These are phyloP conservation scores for Penicillium sp. DNA, from an alignment of 2,329 filamentous ascomycete species.

Conservation along the genomic window DNA sequence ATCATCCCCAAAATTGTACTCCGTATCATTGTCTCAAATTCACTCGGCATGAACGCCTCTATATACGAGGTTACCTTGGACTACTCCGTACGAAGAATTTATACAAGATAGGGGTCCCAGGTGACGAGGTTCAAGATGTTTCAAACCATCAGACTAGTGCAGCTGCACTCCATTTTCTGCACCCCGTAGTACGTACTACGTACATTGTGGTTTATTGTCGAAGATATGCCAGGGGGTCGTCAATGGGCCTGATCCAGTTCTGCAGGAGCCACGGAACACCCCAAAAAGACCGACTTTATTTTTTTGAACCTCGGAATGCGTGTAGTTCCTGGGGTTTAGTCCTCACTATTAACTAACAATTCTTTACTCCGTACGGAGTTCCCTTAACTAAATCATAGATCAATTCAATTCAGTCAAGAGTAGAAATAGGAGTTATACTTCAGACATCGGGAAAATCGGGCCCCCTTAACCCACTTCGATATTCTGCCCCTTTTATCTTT, in stretches of 20 bases:
- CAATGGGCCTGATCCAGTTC: constrained; percentile 20
- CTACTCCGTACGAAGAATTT: too few relatives aligned
- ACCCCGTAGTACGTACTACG: not conserved
- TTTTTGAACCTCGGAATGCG: not conserved
- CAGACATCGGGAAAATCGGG: constrained; percentile 6
- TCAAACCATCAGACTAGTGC: not conserved
- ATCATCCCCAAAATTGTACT: too few relatives aligned
- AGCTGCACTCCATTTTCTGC: not conserved
- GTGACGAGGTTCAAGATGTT: not conserved
- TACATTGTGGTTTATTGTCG: not conserved
- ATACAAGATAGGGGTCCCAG: not conserved
- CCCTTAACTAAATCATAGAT: too few relatives aligned
- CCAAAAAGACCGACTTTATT: not conserved
- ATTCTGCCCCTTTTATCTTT: constrained; percentile 34
- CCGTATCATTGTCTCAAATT: not conserved
- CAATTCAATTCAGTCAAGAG: not conserved
- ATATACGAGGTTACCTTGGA: not conserved
- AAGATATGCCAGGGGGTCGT: constrained; percentile 8
- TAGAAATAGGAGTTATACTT: not conserved
- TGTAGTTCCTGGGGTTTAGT: not conserved
- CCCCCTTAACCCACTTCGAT: constrained; percentile 24
- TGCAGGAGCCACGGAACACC: constrained; percentile 25
- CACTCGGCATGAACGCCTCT: not conserved
- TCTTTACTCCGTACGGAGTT: not conserved
- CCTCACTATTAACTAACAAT: not conserved